Conservation (phyloP, 164 flowering plant genomes). For the Akebia trifoliata region DNA sequence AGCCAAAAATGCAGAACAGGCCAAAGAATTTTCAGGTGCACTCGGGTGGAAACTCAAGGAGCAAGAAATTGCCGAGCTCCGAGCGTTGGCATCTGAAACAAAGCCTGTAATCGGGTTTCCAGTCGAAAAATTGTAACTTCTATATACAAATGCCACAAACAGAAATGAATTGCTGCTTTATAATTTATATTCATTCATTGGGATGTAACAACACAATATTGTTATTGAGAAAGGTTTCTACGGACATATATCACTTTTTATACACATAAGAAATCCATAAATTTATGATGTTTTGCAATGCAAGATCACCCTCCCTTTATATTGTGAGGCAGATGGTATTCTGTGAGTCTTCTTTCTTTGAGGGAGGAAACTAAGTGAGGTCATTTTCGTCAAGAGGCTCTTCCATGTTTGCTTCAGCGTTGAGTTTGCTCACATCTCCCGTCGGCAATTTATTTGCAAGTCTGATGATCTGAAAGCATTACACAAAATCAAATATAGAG, state of each 20-base stretch:
- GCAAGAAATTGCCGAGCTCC: slow-evolving; percentile 60
- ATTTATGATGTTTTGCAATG: no score
- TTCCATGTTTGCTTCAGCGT: slow-evolving; percentile 29
- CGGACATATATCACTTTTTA: no score
- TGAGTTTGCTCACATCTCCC: slow-evolving; percentile 59
- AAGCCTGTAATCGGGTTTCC: slow-evolving; percentile 76
- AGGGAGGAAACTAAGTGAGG: slow-evolving; percentile 49
- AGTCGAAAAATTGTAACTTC: slow-evolving; percentile 44
- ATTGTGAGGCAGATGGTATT: neutral
- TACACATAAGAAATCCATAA: no score
- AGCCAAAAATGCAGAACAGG: slow-evolving; percentile 55
- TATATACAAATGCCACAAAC: neutral
- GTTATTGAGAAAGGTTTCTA: no score
- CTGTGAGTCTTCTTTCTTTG: neutral
- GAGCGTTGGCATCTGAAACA: slow-evolving; percentile 57
- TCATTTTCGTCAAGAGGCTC: slow-evolving; percentile 80
- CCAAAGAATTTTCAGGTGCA: slow-evolving; percentile 75
- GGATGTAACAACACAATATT: neutral
- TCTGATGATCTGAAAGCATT: slow-evolving; percentile 63
- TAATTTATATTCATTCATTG: neutral
- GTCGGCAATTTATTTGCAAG: slow-evolving; percentile 91
- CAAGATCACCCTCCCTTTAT: neutral
- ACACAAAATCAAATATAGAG: neutral
- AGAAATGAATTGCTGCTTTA: neutral
- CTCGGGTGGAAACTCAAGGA: slow-evolving; percentile 69